phyloP scores from a whole-genome alignment of 176 grass and related monocot genomes.

The Avena sativa region DNA sequence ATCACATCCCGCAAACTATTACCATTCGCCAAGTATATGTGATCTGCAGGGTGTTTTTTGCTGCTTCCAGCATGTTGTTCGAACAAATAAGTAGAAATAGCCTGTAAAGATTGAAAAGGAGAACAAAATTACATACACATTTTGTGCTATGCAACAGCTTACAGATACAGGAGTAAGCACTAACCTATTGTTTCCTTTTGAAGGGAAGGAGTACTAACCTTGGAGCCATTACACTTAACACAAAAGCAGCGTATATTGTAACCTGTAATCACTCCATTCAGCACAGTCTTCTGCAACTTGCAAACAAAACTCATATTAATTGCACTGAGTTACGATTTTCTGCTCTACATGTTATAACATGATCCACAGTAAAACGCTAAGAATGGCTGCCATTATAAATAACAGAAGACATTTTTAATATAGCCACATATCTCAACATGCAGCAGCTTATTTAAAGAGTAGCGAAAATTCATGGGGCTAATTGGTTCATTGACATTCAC shows the following conservation, averaged over 20 bases:
- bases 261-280: conserved; percentile 69
- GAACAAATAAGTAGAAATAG: conserved; percentile 65
- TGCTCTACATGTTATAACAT: not conserved
- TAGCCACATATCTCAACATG: not conserved
- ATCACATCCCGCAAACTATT: conserved; percentile 72
- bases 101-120: conserved; percentile 51
- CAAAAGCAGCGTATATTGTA: conserved; percentile 74
- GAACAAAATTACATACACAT: conserved; percentile 30
- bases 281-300: conserved; percentile 62
- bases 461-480: not conserved
- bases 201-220: conserved; percentile 50
- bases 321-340: not conserved
- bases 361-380: conserved; percentile 22
- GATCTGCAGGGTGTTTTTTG: conserved; percentile 78
- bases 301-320: conserved; percentile 41
- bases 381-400: not conserved
- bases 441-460: conserved; percentile 5
- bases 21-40: conserved; percentile 73
- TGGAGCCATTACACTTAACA: conserved; percentile 59
- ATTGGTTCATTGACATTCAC: conserved; percentile 3
- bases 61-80: conserved; percentile 82
- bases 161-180: conserved; percentile 20
- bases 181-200: conserved; percentile 28
- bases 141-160: conserved; percentile 4
- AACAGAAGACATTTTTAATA: not conserved